Percentiles rank a stretch among this genome's conserved stretches.
phyloP scores from a whole-genome alignment of 805 yeast genomes.

The Kodamaea hsintzibuensis region DNA sequence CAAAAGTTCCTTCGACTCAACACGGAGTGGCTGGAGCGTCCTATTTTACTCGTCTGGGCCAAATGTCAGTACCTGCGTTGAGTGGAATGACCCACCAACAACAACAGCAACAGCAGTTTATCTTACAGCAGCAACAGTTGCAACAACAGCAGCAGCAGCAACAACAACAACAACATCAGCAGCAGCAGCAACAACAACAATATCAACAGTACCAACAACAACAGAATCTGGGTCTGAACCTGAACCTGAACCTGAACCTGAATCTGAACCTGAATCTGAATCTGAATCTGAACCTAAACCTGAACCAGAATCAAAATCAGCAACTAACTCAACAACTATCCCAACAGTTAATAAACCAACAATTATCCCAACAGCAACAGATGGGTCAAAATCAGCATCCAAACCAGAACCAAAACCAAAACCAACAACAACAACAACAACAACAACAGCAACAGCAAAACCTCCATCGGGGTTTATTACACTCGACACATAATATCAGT shows the following conservation, averaged over 20 bases:
- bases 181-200: neutral
- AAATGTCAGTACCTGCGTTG: neutral
- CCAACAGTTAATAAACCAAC: neutral
- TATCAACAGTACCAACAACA: neutral
- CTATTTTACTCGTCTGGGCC: neutral
- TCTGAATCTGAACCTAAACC: neutral
- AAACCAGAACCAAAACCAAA: no score
- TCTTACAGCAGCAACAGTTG: constrained; percentile 14
- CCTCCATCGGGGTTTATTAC: neutral
- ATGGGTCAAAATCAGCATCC: no score
- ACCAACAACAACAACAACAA: neutral
- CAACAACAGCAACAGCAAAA: neutral
- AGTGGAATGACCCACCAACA: neutral
- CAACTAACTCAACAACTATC: neutral
- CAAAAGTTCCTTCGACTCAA: constrained; percentile 4
- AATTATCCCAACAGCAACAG: neutral
- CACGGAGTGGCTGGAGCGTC: neutral
- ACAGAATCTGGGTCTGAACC: neutral
- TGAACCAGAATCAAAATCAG: neutral
- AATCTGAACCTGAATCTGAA: neutral
- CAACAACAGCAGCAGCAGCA: constrained; percentile 16
- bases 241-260: neutral
- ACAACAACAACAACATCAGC: neutral
- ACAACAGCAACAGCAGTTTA: constrained; percentile 12
- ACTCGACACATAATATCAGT: neutral